Evolutionary conservation across 768 basidiomycete genomes (phyloP).

Genomic region (Bullera alba): DNA sequence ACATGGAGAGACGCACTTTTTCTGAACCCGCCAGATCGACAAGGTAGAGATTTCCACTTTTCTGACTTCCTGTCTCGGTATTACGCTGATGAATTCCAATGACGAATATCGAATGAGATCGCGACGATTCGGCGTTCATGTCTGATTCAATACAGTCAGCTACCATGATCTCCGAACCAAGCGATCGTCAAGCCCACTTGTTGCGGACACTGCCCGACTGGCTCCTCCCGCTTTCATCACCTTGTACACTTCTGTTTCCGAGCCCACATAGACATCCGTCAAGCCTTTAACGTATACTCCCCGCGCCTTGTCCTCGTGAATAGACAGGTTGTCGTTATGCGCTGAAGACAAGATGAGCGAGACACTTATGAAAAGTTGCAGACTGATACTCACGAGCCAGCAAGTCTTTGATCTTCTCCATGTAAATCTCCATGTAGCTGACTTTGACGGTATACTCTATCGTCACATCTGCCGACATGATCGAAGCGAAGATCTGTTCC

Average conservation of each 20-base stretch:
- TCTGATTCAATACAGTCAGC: constrained; percentile 53
- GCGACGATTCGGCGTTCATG: constrained; percentile 99
- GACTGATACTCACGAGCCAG: constrained; percentile 68
- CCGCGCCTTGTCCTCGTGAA: constrained; percentile 95
- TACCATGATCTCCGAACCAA: background rate
- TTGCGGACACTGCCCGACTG: constrained; percentile 84
- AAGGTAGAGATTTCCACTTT: constrained; percentile 92
- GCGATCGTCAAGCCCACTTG: constrained; percentile 57
- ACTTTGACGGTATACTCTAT: constrained; percentile 99
- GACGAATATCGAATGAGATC: constrained; percentile 97
- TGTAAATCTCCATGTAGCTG: constrained; percentile 99
- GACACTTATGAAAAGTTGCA: background rate
- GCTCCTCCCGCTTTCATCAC: constrained; percentile 96
- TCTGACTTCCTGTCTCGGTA: constrained; percentile 88
- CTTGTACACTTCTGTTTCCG: constrained; percentile 90
- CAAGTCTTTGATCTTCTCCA: constrained; percentile 90
- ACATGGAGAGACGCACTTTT: constrained; percentile 53
- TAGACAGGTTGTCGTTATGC: constrained; percentile 95
- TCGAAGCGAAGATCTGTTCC: constrained; percentile 97
- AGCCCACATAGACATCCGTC: constrained; percentile 96
- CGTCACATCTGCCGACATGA: constrained; percentile 88
- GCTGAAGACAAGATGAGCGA: constrained; percentile 50
- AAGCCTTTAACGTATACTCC: constrained; percentile 98
- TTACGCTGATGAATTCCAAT: constrained; percentile 96
- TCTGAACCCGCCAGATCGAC: constrained; percentile 98